These are phyloP conservation scores for Hypoxylon sp. DNA, from an alignment of 2,329 filamentous ascomycete genomes.

Conservation along the genomic window DNA sequence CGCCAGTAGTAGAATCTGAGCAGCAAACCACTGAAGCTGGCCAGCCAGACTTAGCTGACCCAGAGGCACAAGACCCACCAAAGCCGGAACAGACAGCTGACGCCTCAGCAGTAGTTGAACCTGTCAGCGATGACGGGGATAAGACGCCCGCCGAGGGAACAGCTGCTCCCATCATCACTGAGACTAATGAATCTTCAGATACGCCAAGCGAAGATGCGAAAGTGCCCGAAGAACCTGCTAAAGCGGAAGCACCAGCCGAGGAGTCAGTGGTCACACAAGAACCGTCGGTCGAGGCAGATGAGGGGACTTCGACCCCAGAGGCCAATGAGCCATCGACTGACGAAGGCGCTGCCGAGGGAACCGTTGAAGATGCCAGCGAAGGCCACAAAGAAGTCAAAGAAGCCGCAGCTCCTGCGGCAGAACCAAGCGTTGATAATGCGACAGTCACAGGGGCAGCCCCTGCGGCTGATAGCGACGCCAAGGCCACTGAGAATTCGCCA, in stretches of 20 bases:
- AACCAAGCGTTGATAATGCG: constrained; percentile 2
- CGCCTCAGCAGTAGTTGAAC: not conserved
- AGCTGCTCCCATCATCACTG: not conserved
- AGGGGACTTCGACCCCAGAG: not conserved
- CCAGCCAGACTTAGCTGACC: constrained; percentile 12
- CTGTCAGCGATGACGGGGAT: constrained; percentile 13
- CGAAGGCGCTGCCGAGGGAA: not conserved
- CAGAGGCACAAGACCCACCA: not conserved
- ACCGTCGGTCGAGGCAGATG: not conserved
- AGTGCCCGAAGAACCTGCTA: constrained; percentile 1
- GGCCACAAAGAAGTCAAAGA: not conserved
- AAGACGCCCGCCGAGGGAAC: not conserved
- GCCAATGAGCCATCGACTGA: not conserved
- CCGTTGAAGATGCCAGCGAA: constrained; percentile 1
- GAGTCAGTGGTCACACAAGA: constrained; percentile 5
- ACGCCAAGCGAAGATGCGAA: constrained; percentile 10
- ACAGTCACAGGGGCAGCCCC: constrained; percentile 1
- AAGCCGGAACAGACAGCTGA: constrained; percentile 12
- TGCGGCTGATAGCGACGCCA: not conserved
- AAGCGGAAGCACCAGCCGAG: not conserved
- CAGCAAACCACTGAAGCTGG: constrained; percentile 1
- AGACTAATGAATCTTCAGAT: constrained; percentile 6
- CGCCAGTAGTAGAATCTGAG: constrained; percentile 9
- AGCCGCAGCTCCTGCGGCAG: not conserved
- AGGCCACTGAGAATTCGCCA: not conserved